A percentile compares a stretch with the other conserved stretches of the same genome.
Evolutionary conservation across 2,329 filamentous ascomycete species (phyloP).

Genomic region (Xylariaceae sp.): DNA sequence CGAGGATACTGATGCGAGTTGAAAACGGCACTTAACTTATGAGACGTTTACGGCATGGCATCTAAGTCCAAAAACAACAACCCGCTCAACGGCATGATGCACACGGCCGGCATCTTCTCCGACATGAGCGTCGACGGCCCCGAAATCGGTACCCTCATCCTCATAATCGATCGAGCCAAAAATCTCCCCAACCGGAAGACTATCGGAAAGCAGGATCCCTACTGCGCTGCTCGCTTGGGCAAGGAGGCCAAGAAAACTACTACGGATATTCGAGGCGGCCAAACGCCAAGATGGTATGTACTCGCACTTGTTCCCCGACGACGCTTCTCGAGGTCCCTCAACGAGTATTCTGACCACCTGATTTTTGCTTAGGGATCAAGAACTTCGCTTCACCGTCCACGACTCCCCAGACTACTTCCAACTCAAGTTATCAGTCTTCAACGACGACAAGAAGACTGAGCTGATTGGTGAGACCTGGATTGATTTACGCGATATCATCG

Average conservation of each 20-base stretch:
- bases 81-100: slow-evolving; percentile 54
- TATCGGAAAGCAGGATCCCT: slow-evolving; percentile 97
- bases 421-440: slow-evolving; percentile 93
- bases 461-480: slow-evolving; percentile 93
- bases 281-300: slow-evolving; percentile 88
- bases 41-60: slow-evolving; percentile 39
- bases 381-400: slow-evolving; percentile 91
- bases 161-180: slow-evolving; percentile 90
- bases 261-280: slow-evolving; percentile 87
- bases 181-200: slow-evolving; percentile 95
- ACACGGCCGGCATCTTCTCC: slow-evolving; percentile 89
- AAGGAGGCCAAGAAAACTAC: slow-evolving; percentile 98
- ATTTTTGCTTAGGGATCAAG: slow-evolving; percentile 71
- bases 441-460: slow-evolving; percentile 97
- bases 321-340: neutral
- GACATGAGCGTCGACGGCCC: slow-evolving; percentile 93
- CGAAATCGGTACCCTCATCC: slow-evolving; percentile 85
- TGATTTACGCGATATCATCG: slow-evolving; percentile 72
- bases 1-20: slow-evolving; percentile 7
- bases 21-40: neutral
- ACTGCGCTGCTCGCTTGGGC: slow-evolving; percentile 86
- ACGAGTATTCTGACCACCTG: slow-evolving; percentile 16
- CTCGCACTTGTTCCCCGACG: neutral
- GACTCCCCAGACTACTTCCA: slow-evolving; percentile 95
- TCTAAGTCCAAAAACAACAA: slow-evolving; percentile 47